Evolutionary conservation across 768 basidiomycete genomes (phyloP).

Genomic region (Termitomyces sp.): DNA sequence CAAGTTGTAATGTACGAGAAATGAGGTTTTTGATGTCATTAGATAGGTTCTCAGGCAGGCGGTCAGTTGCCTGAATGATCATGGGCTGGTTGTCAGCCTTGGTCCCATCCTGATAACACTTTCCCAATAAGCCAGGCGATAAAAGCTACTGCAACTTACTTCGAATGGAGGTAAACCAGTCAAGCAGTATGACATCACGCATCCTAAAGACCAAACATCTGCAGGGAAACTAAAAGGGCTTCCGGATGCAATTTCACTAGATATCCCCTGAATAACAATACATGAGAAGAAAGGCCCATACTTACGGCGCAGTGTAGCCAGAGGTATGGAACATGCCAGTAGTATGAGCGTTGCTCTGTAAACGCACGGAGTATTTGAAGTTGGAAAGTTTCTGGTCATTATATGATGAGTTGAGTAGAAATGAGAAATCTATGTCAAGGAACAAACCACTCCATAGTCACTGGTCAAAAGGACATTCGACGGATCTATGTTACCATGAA

Average conservation of each 20-base stretch:
- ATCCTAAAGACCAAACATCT: slow-evolving; percentile 46
- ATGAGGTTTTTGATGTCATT: slow-evolving; percentile 19
- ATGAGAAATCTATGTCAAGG: neutral
- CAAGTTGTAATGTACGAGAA: slow-evolving; percentile 21
- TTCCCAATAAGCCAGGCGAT: neutral
- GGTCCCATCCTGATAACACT: neutral
- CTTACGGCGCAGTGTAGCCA: slow-evolving; percentile 38
- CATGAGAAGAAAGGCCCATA: neutral
- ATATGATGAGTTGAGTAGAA: neutral
- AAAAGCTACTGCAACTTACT: slow-evolving; percentile 16
- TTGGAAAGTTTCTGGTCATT: slow-evolving; percentile 37
- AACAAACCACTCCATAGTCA: slow-evolving; percentile 34
- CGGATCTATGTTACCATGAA: slow-evolving; percentile 39
- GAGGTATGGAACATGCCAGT: slow-evolving; percentile 15
- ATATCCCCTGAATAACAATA: neutral
- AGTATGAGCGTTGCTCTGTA: slow-evolving; percentile 19
- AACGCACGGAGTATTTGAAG: slow-evolving; percentile 30
- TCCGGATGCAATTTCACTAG: slow-evolving; percentile 34
- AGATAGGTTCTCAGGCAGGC: slow-evolving; percentile 20
- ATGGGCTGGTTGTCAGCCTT: slow-evolving; percentile 17
- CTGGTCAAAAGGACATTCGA: slow-evolving; percentile 33
- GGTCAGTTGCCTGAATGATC: slow-evolving; percentile 17
- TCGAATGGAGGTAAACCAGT: slow-evolving; percentile 28
- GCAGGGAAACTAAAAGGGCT: slow-evolving; percentile 26
- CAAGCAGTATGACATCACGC: slow-evolving; percentile 31